phyloP scores from a whole-genome alignment of 2,329 filamentous ascomycete species.

The Zalaria obscura region DNA sequence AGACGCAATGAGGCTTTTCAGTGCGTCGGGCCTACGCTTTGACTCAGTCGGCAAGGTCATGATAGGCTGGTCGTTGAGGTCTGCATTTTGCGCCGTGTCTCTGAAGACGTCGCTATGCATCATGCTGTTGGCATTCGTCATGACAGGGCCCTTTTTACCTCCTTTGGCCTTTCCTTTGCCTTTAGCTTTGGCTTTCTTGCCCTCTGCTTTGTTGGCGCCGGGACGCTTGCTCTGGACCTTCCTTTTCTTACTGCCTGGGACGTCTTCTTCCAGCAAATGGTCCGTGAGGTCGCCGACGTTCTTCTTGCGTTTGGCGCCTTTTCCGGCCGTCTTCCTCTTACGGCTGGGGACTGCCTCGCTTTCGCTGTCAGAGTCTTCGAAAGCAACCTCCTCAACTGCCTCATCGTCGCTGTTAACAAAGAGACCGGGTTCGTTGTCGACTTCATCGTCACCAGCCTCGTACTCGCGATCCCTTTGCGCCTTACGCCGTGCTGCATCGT shows the following conservation, averaged over 20 bases:
- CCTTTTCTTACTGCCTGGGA: too few species aligned
- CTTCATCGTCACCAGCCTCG: not conserved
- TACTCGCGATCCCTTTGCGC: slow-evolving; percentile 7
- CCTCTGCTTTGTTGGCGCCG: not conserved
- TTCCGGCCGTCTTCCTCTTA: too few species aligned
- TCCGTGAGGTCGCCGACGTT: too few species aligned
- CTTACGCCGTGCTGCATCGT: slow-evolving; percentile 8
- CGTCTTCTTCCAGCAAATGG: too few species aligned
- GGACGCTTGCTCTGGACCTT: too few species aligned
- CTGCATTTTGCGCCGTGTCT: slow-evolving; percentile 8
- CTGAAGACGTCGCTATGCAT: slow-evolving; percentile 11
- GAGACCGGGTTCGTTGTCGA: not conserved
- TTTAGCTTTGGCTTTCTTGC: slow-evolving; percentile 1
- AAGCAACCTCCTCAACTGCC: not conserved
- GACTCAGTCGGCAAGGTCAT: not conserved
- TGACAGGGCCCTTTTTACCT: slow-evolving; percentile 4
- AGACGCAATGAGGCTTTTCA: slow-evolving; percentile 25
- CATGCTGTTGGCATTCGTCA: slow-evolving; percentile 9
- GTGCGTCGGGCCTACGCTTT: slow-evolving; percentile 17
- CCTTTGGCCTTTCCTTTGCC: slow-evolving; percentile 1
- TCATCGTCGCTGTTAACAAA: not conserved
- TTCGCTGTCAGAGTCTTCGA: not conserved
- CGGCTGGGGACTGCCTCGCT: too few species aligned
- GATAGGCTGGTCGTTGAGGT: slow-evolving; percentile 7
- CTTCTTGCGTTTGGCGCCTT: too few species aligned